Percentiles rank a stretch among this genome's conserved stretches.
Conservation (phyloP, 2,329 filamentous ascomycete genomes). For the Colletotrichum cereale region DNA sequence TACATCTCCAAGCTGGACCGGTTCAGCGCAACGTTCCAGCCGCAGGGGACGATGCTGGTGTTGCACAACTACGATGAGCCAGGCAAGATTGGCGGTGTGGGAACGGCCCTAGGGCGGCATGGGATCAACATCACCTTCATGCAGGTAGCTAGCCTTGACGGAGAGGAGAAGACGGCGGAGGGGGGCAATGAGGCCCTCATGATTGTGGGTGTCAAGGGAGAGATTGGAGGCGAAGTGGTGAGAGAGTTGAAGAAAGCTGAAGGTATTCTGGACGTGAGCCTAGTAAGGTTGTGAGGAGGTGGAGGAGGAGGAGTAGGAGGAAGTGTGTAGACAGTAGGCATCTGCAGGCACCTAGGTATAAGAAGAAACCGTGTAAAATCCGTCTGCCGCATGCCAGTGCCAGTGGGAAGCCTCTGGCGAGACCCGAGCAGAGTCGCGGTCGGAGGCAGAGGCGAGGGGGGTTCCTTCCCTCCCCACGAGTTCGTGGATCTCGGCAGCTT, state of each 20-base stretch:
- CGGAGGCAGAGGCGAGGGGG: no score
- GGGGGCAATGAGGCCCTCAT: constrained; percentile 79
- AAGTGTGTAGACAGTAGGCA: not conserved
- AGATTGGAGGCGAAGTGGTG: constrained; percentile 69
- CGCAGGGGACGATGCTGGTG: constrained; percentile 80
- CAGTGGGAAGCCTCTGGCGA: not conserved
- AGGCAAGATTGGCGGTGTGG: constrained; percentile 86
- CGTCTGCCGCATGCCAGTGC: not conserved
- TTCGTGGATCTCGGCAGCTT: constrained; percentile 30
- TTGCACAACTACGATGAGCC: constrained; percentile 85
- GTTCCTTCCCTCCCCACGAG: constrained; percentile 22
- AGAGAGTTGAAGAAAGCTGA: constrained; percentile 61
- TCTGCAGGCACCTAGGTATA: not conserved
- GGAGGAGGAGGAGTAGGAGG: constrained; percentile 8
- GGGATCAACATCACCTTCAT: constrained; percentile 86
- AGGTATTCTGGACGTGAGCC: constrained; percentile 68
- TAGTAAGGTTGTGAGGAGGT: constrained; percentile 58
- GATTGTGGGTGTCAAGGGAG: constrained; percentile 81
- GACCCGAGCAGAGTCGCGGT: not conserved
- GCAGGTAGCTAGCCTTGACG: constrained; percentile 73
- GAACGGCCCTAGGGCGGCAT: constrained; percentile 75
- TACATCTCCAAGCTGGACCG: constrained; percentile 81
- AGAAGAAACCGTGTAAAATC: not conserved
- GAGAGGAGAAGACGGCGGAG: constrained; percentile 46
- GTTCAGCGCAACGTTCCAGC: constrained; percentile 80